Evolutionary conservation across 179 eudicot genomes (phyloP), one percentile per base, ranked within the genome.

Genomic region (Spergularia azorica): DNA sequence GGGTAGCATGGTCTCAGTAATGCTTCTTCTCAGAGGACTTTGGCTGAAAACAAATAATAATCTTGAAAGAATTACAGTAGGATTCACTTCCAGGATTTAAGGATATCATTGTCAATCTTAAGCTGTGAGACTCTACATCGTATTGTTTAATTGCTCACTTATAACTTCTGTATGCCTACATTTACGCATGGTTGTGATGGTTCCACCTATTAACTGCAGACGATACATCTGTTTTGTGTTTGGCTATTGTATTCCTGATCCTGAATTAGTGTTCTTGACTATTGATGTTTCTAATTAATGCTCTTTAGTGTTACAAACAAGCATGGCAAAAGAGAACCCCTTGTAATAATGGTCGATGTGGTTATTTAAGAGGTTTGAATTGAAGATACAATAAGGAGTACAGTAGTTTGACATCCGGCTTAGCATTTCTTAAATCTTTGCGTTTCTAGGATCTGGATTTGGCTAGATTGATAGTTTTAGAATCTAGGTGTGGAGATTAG

Each of bases 241-340:
- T n/a, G n/a, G n/a, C n/a, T 67, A 9, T 11, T 41, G 8, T 77
- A 17, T 12, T 73, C 56, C 63, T 68, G 43, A 58, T 52, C 55
- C 39, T 75, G 79, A 82, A 82, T 80, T 82, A 79, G 60, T 32
- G 52, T 0, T 64, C 54, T 48, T 26, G 12, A 18, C 54, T 67
- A 48, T 74, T 60, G 15, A 17, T 73, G 14, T 66, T 58, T 56
- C 60, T n/a, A 10, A 6, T 9, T 4, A 15, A 17, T 51, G 11
- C 20, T 63, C 21, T 68, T 2, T 5, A 26, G 18, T 14, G 5
- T 54, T 17, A 9, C 41, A 39, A 36, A 16, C 36, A 55, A 21
- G 39, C 48, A 61, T 50, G 41, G 20, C 41, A 32, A 16, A 46
- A 9, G 38, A 38, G 9, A 2, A 57, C 5, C 48, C 39, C 26